Evolutionary conservation across 495 filamentous ascomycete genomes (phyloP).

Genomic region (Penicillium canariense): DNA sequence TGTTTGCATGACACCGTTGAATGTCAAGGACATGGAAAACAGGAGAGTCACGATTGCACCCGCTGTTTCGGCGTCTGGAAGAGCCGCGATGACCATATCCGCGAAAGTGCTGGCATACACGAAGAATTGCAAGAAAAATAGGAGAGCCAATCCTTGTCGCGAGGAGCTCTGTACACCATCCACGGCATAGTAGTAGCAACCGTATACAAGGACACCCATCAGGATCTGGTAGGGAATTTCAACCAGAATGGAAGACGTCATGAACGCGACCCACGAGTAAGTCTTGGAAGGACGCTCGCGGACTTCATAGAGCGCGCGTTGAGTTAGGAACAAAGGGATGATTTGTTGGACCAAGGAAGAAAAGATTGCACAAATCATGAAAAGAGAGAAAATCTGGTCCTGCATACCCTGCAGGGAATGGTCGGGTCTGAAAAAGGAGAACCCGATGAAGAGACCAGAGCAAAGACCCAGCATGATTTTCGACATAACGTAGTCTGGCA

Average conservation of each 20-base stretch:
- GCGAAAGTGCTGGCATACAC: slow-evolving; percentile 1
- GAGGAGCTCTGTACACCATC: not conserved
- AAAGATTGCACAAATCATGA: slow-evolving; percentile 58
- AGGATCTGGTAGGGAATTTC: slow-evolving; percentile 49
- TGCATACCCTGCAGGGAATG: slow-evolving; percentile 49
- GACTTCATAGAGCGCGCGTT: slow-evolving; percentile 62
- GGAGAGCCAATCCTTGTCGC: not conserved
- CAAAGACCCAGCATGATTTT: slow-evolving; percentile 34
- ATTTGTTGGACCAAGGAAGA: slow-evolving; percentile 54
- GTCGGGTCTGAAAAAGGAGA: slow-evolving; percentile 52
- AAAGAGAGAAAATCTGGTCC: slow-evolving; percentile 55
- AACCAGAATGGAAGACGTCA: slow-evolving; percentile 60
- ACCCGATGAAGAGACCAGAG: slow-evolving; percentile 58
- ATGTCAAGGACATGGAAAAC: slow-evolving; percentile 52
- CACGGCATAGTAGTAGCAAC: slow-evolving; percentile 13
- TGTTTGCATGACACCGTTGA: slow-evolving; percentile 57
- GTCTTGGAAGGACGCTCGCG: slow-evolving; percentile 65
- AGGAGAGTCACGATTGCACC: slow-evolving; percentile 33
- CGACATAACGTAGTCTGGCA: slow-evolving; percentile 44
- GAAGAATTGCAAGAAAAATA: slow-evolving; percentile 1
- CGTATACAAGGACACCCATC: slow-evolving; percentile 41
- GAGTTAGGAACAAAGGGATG: slow-evolving; percentile 62
- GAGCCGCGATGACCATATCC: slow-evolving; percentile 4
- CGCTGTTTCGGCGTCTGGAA: slow-evolving; percentile 27
- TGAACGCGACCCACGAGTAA: slow-evolving; percentile 71